Evolutionary conservation across 306 rosid species (phyloP).

Genomic region (Gastrolobium villosum): DNA sequence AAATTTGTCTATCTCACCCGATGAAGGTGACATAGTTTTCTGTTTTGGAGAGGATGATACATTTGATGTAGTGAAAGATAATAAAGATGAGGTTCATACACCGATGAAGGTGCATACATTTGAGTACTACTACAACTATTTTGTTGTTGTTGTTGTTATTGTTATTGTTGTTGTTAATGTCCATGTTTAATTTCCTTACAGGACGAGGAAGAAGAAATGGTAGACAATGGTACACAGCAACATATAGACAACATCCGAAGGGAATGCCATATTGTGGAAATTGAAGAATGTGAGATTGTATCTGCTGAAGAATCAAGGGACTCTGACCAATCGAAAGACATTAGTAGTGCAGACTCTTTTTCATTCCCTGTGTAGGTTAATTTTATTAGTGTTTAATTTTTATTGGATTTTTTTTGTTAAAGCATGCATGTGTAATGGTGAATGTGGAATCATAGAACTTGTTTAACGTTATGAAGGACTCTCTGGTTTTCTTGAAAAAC

Average conservation of each 20-base stretch:
- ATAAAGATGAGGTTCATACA: slow-evolving; percentile 38
- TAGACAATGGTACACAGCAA: slow-evolving; percentile 34
- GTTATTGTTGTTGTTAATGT: neutral
- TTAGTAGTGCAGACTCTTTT: slow-evolving; percentile 60
- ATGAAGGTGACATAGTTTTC: slow-evolving; percentile 68
- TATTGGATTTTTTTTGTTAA: too few relatives aligned
- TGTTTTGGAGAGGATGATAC: slow-evolving; percentile 69
- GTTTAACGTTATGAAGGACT: too few relatives aligned
- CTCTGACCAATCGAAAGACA: slow-evolving; percentile 61
- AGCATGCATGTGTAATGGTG: too few relatives aligned
- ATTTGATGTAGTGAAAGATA: slow-evolving; percentile 61
- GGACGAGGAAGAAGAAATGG: slow-evolving; percentile 49
- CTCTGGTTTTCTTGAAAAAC: neutral
- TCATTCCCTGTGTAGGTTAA: slow-evolving; percentile 77
- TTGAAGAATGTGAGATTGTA: slow-evolving; percentile 37
- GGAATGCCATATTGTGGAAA: slow-evolving; percentile 28
- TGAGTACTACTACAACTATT: too few relatives aligned
- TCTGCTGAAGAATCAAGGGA: slow-evolving; percentile 54
- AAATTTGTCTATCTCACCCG: slow-evolving; percentile 49
- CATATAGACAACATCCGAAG: slow-evolving; percentile 14
- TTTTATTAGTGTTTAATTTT: neutral
- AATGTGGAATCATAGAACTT: too few relatives aligned
- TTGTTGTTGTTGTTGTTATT: too few relatives aligned
- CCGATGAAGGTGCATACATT: too few relatives aligned
- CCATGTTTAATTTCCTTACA: slow-evolving; percentile 12